Percentiles rank a stretch among this genome's conserved stretches.
Conservation (phyloP, 169 alveolate genomes). For the Plasmodium fragile region DNA sequence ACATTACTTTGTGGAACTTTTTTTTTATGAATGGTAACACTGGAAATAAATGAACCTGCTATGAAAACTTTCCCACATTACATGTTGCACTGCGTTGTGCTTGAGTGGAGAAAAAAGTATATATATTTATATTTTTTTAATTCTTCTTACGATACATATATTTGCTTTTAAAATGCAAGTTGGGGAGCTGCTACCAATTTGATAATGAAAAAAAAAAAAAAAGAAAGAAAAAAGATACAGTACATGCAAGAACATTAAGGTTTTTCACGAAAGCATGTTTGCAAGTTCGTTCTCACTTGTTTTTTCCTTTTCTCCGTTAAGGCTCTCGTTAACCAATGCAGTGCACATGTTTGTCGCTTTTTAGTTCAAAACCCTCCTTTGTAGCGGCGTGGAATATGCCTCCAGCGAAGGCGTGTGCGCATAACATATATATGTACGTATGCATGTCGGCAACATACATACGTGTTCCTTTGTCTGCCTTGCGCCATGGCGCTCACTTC, state of each 20-base stretch:
- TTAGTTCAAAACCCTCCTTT: neutral
- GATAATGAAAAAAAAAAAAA: constrained; percentile 24
- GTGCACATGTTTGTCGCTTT: neutral
- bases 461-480: neutral
- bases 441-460: neutral
- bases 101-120: neutral
- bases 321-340: neutral
- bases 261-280: neutral
- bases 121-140: neutral
- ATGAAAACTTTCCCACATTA: neutral
- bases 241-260: neutral
- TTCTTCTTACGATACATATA: neutral
- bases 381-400: neutral
- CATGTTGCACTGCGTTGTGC: neutral
- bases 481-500: constrained; percentile 80
- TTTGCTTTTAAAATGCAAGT: constrained; percentile 33
- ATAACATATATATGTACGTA: neutral
- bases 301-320: neutral
- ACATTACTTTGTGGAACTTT: neutral
- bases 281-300: neutral
- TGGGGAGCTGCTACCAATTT: constrained; percentile 1
- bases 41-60: neutral
- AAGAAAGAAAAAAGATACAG: neutral
- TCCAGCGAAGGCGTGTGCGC: neutral
- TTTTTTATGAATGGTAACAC: neutral